A percentile compares a stretch with the other conserved stretches of the same genome.
phyloP scores from a whole-genome alignment of 805 yeast species.

The Yueomyces sp. region DNA sequence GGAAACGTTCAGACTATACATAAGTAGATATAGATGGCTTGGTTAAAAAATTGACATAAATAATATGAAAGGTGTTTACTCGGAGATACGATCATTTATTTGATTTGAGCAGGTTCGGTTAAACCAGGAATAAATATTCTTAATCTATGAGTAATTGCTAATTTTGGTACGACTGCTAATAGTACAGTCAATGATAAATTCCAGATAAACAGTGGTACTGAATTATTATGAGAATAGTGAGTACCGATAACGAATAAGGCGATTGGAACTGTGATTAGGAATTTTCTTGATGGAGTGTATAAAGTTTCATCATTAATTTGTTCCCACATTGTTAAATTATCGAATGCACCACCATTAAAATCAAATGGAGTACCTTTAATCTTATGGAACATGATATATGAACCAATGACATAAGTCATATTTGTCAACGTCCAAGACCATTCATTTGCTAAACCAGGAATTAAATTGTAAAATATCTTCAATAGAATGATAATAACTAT shows the following conservation, averaged over 20 bases:
- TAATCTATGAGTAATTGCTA: slow-evolving; percentile 70
- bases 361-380: slow-evolving; percentile 97
- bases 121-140: slow-evolving; percentile 48
- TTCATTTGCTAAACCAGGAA: slow-evolving; percentile 72
- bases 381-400: slow-evolving; percentile 91
- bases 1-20: no score
- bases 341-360: slow-evolving; percentile 92
- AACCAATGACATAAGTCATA: slow-evolving; percentile 77
- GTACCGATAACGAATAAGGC: slow-evolving; percentile 74
- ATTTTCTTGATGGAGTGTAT: slow-evolving; percentile 93
- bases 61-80: no score
- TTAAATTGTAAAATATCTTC: slow-evolving; percentile 62
- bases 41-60: no score
- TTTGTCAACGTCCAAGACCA: slow-evolving; percentile 92
- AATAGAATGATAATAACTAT: slow-evolving; percentile 65
- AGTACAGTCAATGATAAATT: slow-evolving; percentile 66
- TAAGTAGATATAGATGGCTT: no score
- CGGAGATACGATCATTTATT: slow-evolving; percentile 4
- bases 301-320: slow-evolving; percentile 91
- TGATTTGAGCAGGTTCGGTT: slow-evolving; percentile 27
- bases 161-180: slow-evolving; percentile 80
- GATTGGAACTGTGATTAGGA: slow-evolving; percentile 85
- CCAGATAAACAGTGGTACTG: slow-evolving; percentile 60
- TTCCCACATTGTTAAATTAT: slow-evolving; percentile 96
- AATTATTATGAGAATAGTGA: slow-evolving; percentile 71